Base-by-base conservation (phyloP, 2,329 filamentous ascomycete genomes). In the Exserohilum turcica region DNA sequence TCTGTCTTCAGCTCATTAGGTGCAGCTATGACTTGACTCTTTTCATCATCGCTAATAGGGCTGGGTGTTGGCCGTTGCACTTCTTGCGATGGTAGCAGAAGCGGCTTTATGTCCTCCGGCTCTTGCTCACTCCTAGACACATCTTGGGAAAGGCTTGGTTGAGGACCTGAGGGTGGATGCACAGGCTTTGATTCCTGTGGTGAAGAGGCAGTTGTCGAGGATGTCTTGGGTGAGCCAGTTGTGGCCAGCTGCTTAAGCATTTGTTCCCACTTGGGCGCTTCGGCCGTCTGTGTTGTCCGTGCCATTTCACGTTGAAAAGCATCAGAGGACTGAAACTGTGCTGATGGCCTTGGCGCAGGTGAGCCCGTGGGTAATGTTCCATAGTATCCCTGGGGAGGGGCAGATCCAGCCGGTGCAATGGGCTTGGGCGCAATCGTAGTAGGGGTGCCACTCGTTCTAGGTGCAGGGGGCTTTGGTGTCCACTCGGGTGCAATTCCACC, bases 241-340 rank as follows among this genome's bases (percentile, higher is more conserved):
- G 64, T 64, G 18, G 61, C 60, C 3, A 74, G 58, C 33, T 71
- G 65, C 48, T 72, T 71, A 24, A 73, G 57, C 68, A 70, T 71
- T 31, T 64, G 63, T 38, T 74, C 70, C 67, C 70, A 73, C 33
- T 68, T 71, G 3, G 65, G 65, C 24, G 63, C 56, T 28, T 56
- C 63, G 7, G 60, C 40, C 3, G 65, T 55, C 16, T 61, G 54
- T 3, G 61, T 58, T 12, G 65, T 63, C 32, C 64, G 65, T 32
- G 61, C 63, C 24, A 77, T 67, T 43, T 78, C 76, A 29, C 71
- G 69, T 52, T 76, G 76, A 36, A 80, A 80, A 2, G 78, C 76
- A 43, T 77, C 74, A 10, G 76, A 59, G 2, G 76, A 78, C 50
- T 78, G 76, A 54, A 79, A 78, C 24, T 73, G 75, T 15, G 74